phyloP scores from a whole-genome alignment of 2,329 filamentous ascomycete species.

The Penicillium verrucosum region DNA sequence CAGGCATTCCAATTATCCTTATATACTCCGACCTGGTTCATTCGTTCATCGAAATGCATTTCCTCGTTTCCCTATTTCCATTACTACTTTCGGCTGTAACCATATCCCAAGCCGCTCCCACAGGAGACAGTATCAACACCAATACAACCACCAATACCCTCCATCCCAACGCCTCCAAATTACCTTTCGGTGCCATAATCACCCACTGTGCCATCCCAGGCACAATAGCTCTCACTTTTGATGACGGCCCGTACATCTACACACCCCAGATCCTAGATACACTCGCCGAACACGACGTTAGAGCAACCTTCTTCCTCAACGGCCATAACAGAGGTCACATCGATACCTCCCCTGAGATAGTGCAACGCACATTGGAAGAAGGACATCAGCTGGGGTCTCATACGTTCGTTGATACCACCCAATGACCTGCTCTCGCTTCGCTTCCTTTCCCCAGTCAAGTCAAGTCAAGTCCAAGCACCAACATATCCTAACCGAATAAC shows the following conservation, averaged over 20 bases:
- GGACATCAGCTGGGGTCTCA: slow-evolving; percentile 50
- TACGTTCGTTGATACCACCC: slow-evolving; percentile 30
- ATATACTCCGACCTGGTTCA: background rate
- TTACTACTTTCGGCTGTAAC: background rate
- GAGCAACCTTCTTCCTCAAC: slow-evolving; percentile 64
- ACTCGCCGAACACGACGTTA: slow-evolving; percentile 54
- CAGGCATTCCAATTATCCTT: background rate
- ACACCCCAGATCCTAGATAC: slow-evolving; percentile 58
- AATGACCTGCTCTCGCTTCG: background rate
- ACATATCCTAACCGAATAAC: background rate
- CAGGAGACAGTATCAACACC: background rate
- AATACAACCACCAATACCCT: background rate
- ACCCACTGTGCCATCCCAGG: slow-evolving; percentile 44
- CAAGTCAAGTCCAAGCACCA: background rate
- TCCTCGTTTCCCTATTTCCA: background rate
- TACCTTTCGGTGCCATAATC: slow-evolving; percentile 45
- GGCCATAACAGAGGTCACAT: slow-evolving; percentile 40
- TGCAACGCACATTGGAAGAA: slow-evolving; percentile 32
- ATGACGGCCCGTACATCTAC: slow-evolving; percentile 61
- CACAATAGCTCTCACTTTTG: slow-evolving; percentile 62
- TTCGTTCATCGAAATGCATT: background rate
- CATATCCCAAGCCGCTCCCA: slow-evolving; percentile 1
- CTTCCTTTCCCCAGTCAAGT: background rate
- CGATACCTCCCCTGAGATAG: slow-evolving; percentile 25
- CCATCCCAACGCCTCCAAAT: background rate